Conservation (phyloP, 2,329 filamentous ascomycete genomes). For the Microdochium bolleyi region DNA sequence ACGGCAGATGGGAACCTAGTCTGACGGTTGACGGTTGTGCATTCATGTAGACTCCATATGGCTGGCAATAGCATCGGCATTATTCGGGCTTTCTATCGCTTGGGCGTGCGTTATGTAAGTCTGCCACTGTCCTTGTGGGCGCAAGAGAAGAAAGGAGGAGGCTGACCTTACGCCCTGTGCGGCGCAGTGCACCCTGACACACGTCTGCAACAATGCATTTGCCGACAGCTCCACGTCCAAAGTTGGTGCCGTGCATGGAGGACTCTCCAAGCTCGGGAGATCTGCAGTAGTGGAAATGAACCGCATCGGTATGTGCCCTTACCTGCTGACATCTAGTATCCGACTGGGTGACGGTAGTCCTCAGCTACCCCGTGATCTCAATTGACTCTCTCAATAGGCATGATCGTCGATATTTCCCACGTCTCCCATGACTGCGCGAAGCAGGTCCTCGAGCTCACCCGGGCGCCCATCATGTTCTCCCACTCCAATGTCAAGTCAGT, state of each 20-base stretch:
- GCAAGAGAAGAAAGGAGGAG: no score
- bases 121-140: not conserved
- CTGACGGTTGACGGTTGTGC: no score
- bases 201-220: slow-evolving; percentile 18
- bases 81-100: slow-evolving; percentile 20
- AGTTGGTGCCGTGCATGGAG: slow-evolving; percentile 14
- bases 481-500: slow-evolving; percentile 17
- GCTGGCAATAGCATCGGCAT: slow-evolving; percentile 23
- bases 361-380: no score
- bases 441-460: slow-evolving; percentile 13
- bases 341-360: no score
- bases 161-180: no score
- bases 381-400: slow-evolving; percentile 4
- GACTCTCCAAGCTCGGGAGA: slow-evolving; percentile 17
- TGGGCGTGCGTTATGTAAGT: slow-evolving; percentile 24
- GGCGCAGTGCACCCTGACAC: slow-evolving; percentile 14
- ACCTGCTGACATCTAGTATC: not conserved
- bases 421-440: slow-evolving; percentile 14
- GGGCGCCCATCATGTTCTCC: slow-evolving; percentile 21
- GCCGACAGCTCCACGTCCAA: slow-evolving; percentile 15
- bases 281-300: slow-evolving; percentile 25
- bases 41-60: slow-evolving; percentile 14
- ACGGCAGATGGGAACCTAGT: no score
- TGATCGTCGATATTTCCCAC: slow-evolving; percentile 22
- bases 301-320: slow-evolving; percentile 15